Percentiles rank a stretch among this genome's conserved stretches.
Conservation (phyloP, 306 rosid species). For the Medicago truncatula region DNA sequence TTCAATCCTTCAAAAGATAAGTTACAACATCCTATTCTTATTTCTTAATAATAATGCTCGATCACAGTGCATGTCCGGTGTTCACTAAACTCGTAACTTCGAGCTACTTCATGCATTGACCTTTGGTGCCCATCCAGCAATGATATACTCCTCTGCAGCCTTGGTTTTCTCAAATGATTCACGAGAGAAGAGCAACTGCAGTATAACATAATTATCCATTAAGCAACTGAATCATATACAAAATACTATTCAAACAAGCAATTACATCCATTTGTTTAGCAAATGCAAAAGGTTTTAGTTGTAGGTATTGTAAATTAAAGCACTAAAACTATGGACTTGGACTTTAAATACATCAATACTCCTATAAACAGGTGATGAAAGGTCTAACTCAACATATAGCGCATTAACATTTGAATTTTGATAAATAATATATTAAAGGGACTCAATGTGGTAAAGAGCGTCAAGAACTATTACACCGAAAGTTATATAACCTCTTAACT, state of each 20-base stretch:
- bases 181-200: constrained; percentile 71
- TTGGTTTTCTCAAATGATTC: constrained; percentile 78
- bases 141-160: constrained; percentile 57
- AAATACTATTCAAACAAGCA: constrained; percentile 21
- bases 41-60: constrained; percentile 32
- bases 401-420: not conserved
- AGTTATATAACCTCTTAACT: not conserved
- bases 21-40: constrained; percentile 29
- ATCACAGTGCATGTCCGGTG: constrained; percentile 26
- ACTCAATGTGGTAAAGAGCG: not conserved
- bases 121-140: constrained; percentile 93
- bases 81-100: constrained; percentile 37
- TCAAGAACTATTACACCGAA: not conserved
- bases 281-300: not conserved
- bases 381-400: not conserved
- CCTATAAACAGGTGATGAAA: not conserved
- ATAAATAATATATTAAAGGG: not conserved
- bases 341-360: not conserved
- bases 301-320: not conserved
- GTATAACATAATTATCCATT: constrained; percentile 14
- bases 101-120: constrained; percentile 72
- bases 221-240: constrained; percentile 17
- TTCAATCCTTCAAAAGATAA: constrained; percentile 12
- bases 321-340: not conserved
- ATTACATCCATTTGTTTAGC: not conserved